Base-by-base conservation (phyloP, 495 filamentous ascomycete species). In the Trichodelitschia bisporula region DNA sequence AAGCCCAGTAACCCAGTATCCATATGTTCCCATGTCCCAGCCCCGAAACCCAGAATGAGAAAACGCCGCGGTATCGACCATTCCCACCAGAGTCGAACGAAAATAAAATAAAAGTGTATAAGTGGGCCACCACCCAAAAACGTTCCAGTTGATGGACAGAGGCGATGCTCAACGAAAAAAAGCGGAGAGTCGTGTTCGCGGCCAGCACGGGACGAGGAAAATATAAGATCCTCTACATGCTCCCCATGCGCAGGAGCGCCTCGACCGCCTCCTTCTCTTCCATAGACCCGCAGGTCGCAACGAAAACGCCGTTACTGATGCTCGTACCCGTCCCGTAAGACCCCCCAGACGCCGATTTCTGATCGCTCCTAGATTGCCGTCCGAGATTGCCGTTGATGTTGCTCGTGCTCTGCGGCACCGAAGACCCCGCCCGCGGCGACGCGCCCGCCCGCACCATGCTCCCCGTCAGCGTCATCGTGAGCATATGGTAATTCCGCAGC, bases 191-290 rank as follows among this genome's bases (percentile, higher is more conserved):
- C n/a, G n/a, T n/a, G n/a, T n/a, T n/a, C n/a, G n/a, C n/a, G n/a
- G n/a, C n/a, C n/a, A n/a, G n/a, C n/a, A n/a, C n/a, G n/a, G n/a
- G n/a, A n/a, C n/a, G n/a, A n/a, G n/a, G n/a, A n/a, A n/a, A n/a
- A n/a, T n/a, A n/a, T n/a, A n/a, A n/a, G n/a, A n/a, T n/a, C n/a
- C n/a, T n/a, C n/a, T 75, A 83, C 71, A 82, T 75, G 53, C 75
- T 80, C 53, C 77, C 76, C 51, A 89, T 66, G 51, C 68, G 66
- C 41, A 89, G 58, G 49, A 89, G 66, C 33, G 77, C 77, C 50
- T 79, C 78, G 37, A 80, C 66, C 21, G 78, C 78, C 45, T 78
- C 77, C 45, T 75, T 71, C 57, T 89, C 78, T 53, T 77, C 68
- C 24, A 18, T 13, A 20, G 20, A 18, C 15, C 8, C 10, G 18